A percentile compares a stretch with the other conserved stretches of the same genome.
These are phyloP conservation scores for Alternaria triticimaculans DNA, from an alignment of 2,329 filamentous ascomycete genomes.

Conservation along the genomic window DNA sequence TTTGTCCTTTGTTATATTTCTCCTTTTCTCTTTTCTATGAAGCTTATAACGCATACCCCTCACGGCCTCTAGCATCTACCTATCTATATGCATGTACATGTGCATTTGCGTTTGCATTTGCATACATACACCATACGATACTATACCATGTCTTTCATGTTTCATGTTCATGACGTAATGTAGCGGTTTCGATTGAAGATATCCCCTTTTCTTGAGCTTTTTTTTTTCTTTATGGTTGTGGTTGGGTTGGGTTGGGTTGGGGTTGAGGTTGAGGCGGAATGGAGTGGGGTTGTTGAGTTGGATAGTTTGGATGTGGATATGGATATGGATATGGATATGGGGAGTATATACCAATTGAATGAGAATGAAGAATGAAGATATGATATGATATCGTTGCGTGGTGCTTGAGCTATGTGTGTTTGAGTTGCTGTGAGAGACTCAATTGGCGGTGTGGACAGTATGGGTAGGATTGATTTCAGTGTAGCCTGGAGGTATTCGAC, in stretches of 20 bases:
- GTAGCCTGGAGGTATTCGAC: background rate
- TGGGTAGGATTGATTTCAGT: no score
- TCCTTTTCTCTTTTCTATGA: background rate
- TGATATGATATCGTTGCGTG: background rate
- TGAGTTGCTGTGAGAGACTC: background rate
- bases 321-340: no score
- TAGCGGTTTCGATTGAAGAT: background rate
- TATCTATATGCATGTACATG: background rate
- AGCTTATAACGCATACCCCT: background rate
- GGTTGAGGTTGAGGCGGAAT: no score
- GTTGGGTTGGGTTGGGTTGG: no score
- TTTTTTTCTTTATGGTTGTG: background rate
- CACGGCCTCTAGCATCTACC: background rate
- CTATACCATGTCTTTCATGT: background rate
- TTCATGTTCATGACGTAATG: slow-evolving; percentile 6
- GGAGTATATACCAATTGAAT: background rate
- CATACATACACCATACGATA: background rate
- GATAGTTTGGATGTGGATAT: background rate
- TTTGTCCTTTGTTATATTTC: background rate
- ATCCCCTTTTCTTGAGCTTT: background rate
- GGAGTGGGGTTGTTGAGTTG: background rate
- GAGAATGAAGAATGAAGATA: background rate
- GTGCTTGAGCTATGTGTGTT: background rate
- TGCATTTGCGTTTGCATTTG: background rate
- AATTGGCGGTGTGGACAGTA: background rate